Base-by-base conservation (phyloP, 2,329 filamentous ascomycete genomes). In the Grosmannia serpens region DNA sequence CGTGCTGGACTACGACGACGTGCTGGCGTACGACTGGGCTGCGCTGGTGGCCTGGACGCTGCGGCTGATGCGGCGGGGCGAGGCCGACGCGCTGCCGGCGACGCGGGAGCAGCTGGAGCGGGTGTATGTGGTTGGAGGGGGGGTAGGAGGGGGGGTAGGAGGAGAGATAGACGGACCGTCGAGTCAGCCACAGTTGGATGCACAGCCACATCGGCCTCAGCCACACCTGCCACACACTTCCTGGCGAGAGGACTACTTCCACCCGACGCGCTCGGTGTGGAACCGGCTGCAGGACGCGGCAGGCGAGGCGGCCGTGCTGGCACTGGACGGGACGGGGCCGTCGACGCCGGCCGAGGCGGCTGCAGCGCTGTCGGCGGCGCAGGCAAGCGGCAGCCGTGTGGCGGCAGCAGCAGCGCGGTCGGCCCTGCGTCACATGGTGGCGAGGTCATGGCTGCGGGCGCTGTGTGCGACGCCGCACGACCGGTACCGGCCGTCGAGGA, bases 1-100 rank as follows among this genome's bases (percentile, higher is more conserved):
- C 35, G 35, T 38, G 2, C 74, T 91, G 24, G 75, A 89, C 67
- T 88, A 81, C 62, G 77, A 87, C 55, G 72, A 86, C 52, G 75
- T 84, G 0, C 69, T 79, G 46, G 76, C 78, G 1, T 89, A 89
- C 60, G 85, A 91, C 66, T 91, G 88, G 87, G 71, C 74, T 11
- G 70, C 68, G 5, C 70, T 91, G 7, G 78, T 91, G 53, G 74
- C 78, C 41, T 92, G 88, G 88, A 79, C 84, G 1, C 73, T 82
- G 62, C 74, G 77, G 26, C 79, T 81, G 4, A 70, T 76, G 27
- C 71, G 71, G 0, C 70, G 75, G 33, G 72, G 77, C 57, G 65
- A 78, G 38, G 27, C 27, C 10, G 50, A n/a, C 27, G 44, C 29
- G 26, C 73, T 86, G 2, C 83, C 82, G 1, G 66, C 67, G 3